Conservation (phyloP, 2,329 filamentous ascomycete species). For the Rugonectria rugulosa region DNA sequence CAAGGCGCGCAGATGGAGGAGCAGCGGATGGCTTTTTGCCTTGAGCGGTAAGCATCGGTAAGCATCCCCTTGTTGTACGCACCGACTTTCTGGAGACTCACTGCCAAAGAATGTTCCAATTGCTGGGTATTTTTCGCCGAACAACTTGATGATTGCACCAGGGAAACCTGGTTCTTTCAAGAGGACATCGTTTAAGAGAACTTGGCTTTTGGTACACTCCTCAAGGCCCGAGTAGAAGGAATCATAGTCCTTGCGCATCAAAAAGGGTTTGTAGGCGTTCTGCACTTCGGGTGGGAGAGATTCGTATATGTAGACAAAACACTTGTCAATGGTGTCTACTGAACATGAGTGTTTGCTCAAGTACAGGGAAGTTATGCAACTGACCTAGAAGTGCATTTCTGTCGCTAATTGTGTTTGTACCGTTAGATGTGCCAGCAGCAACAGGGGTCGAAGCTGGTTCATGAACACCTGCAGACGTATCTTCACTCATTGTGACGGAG, state of each 20-base stretch:
- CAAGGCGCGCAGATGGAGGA: too few species aligned
- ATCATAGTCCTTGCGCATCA: conserved; percentile 1
- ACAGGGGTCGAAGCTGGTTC: background rate
- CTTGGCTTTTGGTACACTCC: background rate
- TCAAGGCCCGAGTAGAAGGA: conserved; percentile 9
- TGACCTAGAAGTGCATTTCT: background rate
- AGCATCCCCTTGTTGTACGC: too few species aligned
- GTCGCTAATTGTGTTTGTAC: too few species aligned
- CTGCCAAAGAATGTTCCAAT: background rate
- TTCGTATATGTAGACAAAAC: conserved; percentile 21
- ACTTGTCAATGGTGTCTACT: conserved; percentile 22
- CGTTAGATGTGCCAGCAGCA: background rate
- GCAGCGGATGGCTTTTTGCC: too few species aligned
- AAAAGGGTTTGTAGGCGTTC: conserved; percentile 19
- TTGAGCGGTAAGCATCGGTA: too few species aligned
- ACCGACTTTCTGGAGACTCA: too few species aligned
- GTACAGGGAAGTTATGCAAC: background rate
- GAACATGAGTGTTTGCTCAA: conserved; percentile 1
- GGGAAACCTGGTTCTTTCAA: conserved; percentile 19
- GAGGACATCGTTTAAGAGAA: conserved; percentile 33
- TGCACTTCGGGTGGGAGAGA: conserved; percentile 25
- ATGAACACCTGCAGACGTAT: background rate
- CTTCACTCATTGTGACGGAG: background rate
- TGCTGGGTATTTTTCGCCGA: conserved; percentile 29
- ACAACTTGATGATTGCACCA: conserved; percentile 25